Evolutionary conservation across 1,284 basidiomycete species (phyloP).

Genomic region (Jaminaea rosea): DNA sequence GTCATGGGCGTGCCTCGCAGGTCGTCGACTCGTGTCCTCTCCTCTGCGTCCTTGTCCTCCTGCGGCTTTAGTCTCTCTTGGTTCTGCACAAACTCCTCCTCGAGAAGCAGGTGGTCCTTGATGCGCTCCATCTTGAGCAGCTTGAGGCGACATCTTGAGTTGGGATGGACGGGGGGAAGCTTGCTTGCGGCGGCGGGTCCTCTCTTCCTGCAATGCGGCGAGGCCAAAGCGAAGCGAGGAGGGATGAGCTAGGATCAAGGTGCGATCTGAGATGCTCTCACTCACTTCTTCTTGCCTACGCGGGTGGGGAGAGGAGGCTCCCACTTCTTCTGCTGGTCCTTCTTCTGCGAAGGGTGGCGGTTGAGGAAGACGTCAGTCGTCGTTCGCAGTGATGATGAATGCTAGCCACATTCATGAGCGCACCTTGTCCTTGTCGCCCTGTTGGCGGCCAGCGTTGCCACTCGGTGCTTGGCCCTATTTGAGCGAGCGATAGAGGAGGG

Average conservation of each 20-base stretch:
- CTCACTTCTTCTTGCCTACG: constrained; percentile 90
- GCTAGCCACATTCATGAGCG: neutral
- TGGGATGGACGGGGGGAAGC: constrained; percentile 85
- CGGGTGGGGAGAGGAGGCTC: constrained; percentile 95
- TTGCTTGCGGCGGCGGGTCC: constrained; percentile 86
- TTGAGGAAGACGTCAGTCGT: neutral
- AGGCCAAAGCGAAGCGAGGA: no score
- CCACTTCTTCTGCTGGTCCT: constrained; percentile 77
- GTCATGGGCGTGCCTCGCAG: constrained; percentile 91
- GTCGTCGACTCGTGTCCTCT: constrained; percentile 87
- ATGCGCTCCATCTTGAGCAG: constrained; percentile 93
- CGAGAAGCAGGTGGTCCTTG: constrained; percentile 93
- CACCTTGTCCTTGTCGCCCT: constrained; percentile 10
- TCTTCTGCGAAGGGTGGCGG: constrained; percentile 48
- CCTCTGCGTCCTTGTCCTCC: constrained; percentile 93
- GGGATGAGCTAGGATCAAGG: no score
- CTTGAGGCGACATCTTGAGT: constrained; percentile 88
- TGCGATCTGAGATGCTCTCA: no score
- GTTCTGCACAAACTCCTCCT: constrained; percentile 95
- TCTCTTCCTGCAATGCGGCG: no score
- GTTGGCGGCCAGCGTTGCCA: constrained; percentile 6
- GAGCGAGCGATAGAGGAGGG: neutral
- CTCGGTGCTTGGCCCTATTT: constrained; percentile 10
- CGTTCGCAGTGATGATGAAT: no score
- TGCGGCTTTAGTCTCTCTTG: constrained; percentile 61